These are phyloP conservation scores for Capsicum chinense DNA, from an alignment of 257 asterid genomes.

Conservation along the genomic window DNA sequence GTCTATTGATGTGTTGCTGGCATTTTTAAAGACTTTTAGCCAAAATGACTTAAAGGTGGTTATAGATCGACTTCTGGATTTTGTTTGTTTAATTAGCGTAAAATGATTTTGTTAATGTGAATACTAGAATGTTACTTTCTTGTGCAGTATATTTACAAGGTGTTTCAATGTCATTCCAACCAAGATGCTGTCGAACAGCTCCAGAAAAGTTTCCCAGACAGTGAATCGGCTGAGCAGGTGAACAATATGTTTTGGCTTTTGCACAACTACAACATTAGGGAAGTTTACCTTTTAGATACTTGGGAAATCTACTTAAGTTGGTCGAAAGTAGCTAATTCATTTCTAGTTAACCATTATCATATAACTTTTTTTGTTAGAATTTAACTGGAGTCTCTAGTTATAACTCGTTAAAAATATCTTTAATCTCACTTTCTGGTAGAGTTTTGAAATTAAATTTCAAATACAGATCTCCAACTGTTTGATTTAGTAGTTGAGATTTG, in stretches of 20 bases:
- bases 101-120: not conserved
- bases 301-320: not conserved
- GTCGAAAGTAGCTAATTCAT: not conserved
- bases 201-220: slow-evolving; percentile 57
- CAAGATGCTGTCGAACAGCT: slow-evolving; percentile 53
- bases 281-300: not conserved
- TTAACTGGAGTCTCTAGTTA: not conserved
- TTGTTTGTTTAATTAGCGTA: not conserved
- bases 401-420: not conserved
- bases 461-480: not conserved
- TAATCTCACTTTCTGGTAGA: not conserved
- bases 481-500: not conserved
- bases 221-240: slow-evolving; percentile 84
- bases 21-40: slow-evolving; percentile 68
- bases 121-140: not conserved
- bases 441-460: not conserved
- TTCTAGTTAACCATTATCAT: too few relatives aligned
- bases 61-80: not conserved
- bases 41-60: slow-evolving; percentile 66
- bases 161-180: slow-evolving; percentile 61
- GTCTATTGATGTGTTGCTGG: slow-evolving; percentile 58
- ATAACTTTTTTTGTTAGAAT: not conserved
- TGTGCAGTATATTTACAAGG: slow-evolving; percentile 68
- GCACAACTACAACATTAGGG: not conserved
- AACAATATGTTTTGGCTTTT: slow-evolving; percentile 23